Percentiles rank a stretch among this genome's conserved stretches.
Evolutionary conservation across 805 yeast species (phyloP).

Genomic region (Yamadazyma insecticola): DNA sequence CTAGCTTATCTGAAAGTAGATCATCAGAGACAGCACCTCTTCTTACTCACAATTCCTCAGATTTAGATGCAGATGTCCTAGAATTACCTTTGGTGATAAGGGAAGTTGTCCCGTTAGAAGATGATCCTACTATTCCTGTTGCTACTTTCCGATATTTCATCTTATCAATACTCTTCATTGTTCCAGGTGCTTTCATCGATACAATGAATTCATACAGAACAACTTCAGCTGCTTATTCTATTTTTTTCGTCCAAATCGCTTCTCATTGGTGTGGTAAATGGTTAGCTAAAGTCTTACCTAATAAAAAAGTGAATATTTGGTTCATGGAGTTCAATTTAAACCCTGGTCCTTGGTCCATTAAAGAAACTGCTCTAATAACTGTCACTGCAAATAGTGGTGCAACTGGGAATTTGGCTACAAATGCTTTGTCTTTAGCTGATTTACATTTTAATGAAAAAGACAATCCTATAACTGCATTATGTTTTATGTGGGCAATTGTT

Average conservation of each 20-base stretch:
- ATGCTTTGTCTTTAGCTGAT: constrained; percentile 43
- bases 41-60: background rate
- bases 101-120: constrained; percentile 35
- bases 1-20: too few species aligned
- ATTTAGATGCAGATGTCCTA: constrained; percentile 16
- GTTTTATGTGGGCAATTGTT: constrained; percentile 49
- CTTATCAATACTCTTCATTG: constrained; percentile 28
- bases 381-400: constrained; percentile 51
- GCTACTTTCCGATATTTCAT: constrained; percentile 33
- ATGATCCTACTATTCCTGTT: constrained; percentile 35
- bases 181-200: constrained; percentile 40
- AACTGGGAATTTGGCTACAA: constrained; percentile 48
- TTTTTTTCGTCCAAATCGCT: constrained; percentile 48
- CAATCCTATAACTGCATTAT: constrained; percentile 31
- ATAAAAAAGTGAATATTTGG: constrained; percentile 12
- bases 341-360: constrained; percentile 55
- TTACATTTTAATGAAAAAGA: constrained; percentile 37
- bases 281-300: constrained; percentile 40
- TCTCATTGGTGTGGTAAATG: constrained; percentile 45
- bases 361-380: constrained; percentile 50
- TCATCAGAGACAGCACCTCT: constrained; percentile 1
- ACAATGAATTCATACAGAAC: constrained; percentile 41
- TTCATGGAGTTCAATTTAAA: constrained; percentile 28
- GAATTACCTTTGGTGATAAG: constrained; percentile 28
- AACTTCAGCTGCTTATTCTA: constrained; percentile 47